Evolutionary conservation across 352 stramenopile species (phyloP), one percentile per base, ranked within the genome.

Genomic region (Peronospora farinosa): DNA sequence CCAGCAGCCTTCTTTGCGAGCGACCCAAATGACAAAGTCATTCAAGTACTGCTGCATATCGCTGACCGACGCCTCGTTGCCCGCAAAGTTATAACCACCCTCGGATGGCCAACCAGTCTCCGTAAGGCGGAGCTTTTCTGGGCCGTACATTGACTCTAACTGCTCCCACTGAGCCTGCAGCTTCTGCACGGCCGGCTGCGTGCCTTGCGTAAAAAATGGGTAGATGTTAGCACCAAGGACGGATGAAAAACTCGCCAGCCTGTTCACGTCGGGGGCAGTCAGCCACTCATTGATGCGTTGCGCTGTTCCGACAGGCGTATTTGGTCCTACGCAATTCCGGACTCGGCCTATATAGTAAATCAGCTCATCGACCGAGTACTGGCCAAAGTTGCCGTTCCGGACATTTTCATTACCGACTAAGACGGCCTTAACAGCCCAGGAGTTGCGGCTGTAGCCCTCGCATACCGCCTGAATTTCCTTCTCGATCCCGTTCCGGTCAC

Each of bases 371-470:
- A 61, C 69, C 15, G 64, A 57, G 54, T 41, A 70, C 13, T 50
- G 56, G 12, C 72, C 74, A 25, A 68, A 78, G 19, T 43, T 55
- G 10, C 59, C 68, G 56, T 80, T 78, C 25, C 51, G 40, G 2
- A 89, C 57, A 63, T 89, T 67, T 25, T 89, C 78, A 56, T 86
- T 89, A 40, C 78, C 78, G 17, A 82, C 74, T 57, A 82, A 86
- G 48, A 89, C 77, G 17, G 75, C 72, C 23, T 82, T 55, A 23
- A 89, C 63, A 5, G 40, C 60, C 25, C 56, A 46, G 0, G 69
- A 54, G 37, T 75, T 60, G 7, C 40, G 32, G 31, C 60, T 40
- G 16, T 69, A 72, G 40, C 71, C 78, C 3, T 63, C 55, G 39
- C 78, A 75, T 10, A 72, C 73, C 4, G 75, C 75, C 30, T 76